A percentile compares a stretch with the other conserved stretches of the same genome.
These are phyloP conservation scores for Flaveria linearis DNA, from an alignment of 129 eudicot species.

Conservation along the genomic window DNA sequence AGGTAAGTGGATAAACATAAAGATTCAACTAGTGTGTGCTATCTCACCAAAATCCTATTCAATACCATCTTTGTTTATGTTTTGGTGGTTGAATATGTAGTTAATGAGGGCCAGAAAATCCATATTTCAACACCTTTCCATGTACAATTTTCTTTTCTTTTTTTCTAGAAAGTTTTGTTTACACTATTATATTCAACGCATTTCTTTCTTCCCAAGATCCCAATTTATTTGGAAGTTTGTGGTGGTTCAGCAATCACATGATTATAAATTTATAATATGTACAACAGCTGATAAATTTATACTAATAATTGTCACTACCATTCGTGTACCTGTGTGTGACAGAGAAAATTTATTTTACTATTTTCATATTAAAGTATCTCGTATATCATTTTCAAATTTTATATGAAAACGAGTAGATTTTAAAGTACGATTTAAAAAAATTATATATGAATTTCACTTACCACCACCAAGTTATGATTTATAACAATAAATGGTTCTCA, in stretches of 20 bases:
- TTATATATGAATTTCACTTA: neutral
- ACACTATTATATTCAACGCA: neutral
- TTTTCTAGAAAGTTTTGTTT: conserved; percentile 2
- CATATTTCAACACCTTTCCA: conserved; percentile 29
- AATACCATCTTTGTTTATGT: neutral
- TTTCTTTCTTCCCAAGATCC: conserved; percentile 27
- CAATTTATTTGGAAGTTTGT: conserved; percentile 34
- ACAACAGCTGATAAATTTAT: neutral
- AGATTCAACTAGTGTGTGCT: conserved; percentile 25
- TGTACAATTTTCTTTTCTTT: conserved; percentile 9
- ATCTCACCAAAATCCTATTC: conserved; percentile 2
- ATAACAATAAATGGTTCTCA: neutral
- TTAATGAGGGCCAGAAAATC: conserved; percentile 22
- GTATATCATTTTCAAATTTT: too few species aligned
- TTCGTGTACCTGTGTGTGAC: neutral
- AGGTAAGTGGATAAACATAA: conserved; percentile 20
- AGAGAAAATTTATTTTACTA: too few species aligned
- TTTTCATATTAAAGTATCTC: too few species aligned
- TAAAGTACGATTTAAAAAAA: too few species aligned
- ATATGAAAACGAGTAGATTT: too few species aligned
- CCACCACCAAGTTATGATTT: neutral
- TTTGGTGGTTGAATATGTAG: conserved; percentile 24
- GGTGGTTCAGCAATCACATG: conserved; percentile 7
- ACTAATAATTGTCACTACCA: neutral
- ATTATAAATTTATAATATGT: neutral